These are phyloP conservation scores for Podospora anserina DNA, from an alignment of 495 filamentous ascomycete genomes.

Conservation along the genomic window DNA sequence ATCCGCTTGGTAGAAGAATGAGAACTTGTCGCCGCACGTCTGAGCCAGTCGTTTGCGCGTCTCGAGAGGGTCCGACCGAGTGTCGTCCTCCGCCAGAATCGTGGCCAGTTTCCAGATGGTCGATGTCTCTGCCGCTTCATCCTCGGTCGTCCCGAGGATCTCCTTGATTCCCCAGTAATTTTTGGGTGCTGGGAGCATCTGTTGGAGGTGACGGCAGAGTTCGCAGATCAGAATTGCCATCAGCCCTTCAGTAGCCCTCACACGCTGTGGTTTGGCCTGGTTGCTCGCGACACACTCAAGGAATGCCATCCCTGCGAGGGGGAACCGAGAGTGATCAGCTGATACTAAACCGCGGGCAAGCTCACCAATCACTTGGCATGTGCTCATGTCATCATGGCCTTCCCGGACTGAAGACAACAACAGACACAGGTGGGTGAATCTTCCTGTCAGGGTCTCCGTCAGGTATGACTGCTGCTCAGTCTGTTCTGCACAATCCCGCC, in stretches of 20 bases:
- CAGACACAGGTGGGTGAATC: neutral
- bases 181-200: neutral
- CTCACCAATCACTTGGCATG: neutral
- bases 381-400: neutral
- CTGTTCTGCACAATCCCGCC: neutral
- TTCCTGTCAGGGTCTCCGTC: neutral
- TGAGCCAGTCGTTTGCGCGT: constrained; percentile 7
- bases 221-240: constrained; percentile 21
- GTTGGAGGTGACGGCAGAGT: constrained; percentile 21
- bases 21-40: constrained; percentile 17
- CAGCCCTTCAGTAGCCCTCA: neutral
- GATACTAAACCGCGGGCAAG: neutral
- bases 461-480: neutral
- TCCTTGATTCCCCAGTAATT: constrained; percentile 7
- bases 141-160: constrained; percentile 12
- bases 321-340: constrained; percentile 11
- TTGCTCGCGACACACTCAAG: constrained; percentile 11
- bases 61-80: neutral
- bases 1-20: neutral
- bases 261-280: neutral
- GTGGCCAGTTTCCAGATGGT: constrained; percentile 12
- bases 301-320: constrained; percentile 15
- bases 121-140: constrained; percentile 2
- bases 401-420: neutral
- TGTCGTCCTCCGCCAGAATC: neutral